Evolutionary conservation across 352 stramenopile genomes (phyloP), one percentile per base, ranked within the genome.

Genomic region (Phytophthora vignae): DNA sequence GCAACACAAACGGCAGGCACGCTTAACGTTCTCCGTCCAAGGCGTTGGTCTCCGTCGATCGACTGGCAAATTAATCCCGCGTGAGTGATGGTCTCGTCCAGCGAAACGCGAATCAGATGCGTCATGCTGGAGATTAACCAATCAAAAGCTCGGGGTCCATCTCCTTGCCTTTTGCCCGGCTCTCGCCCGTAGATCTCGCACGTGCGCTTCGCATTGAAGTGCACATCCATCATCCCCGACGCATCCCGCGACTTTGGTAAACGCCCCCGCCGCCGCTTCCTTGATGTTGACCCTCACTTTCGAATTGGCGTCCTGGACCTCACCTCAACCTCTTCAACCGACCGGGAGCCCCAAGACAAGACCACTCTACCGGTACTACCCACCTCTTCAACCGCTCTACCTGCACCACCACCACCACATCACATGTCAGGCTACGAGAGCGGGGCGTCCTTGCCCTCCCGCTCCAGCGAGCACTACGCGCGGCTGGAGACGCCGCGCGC

Each of bases 371-470:
- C 36, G 36, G 42, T 31, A 44, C 29, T 27, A 33, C 12, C 15
- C 12, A 14, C 5, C 36, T 6, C 49, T 38, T 57, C 29, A 54
- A 19, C 40, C 4, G 29, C 27, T 31, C 27, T 31, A 42, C 12
- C 40, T n/a, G 15, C n/a, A n/a, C n/a, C 40, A n/a, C 14, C 42
- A 22, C 42, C 42, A 7, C 17, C 17, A 83, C 81, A 73, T 75
- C 69, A 33, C 17, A 83, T 83, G 76, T 75, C 69, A 27, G 70
- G 73, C 52, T 83, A 83, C 53, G 74, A 81, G 57, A 78, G 61
- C 31, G 67, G 58, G 42, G 63, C 63, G 4, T 78, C 74, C 12
- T 62, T 76, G 56, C 74, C 74, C 54, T 76, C 74, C 19, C 76
- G 76, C 40, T 76, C 76, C 62, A 67, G n/a, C 17, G 60, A 19